These are phyloP conservation scores for Rubia tinctorum DNA, from an alignment of 305 asterid species.

Conservation along the genomic window DNA sequence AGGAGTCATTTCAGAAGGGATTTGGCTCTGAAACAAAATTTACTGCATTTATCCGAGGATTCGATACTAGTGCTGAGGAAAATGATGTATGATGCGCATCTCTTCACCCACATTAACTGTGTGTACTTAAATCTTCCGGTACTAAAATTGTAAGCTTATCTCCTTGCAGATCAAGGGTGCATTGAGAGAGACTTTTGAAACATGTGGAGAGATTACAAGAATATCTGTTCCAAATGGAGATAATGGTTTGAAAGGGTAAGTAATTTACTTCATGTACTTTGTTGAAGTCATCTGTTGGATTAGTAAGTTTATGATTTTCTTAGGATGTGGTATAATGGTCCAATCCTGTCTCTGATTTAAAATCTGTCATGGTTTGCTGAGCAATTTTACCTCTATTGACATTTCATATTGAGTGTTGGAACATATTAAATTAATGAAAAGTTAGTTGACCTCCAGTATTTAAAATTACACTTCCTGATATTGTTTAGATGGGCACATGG, in stretches of 20 bases:
- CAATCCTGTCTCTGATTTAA: too few species aligned
- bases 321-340: too few species aligned
- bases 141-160: background rate
- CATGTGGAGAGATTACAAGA: slow-evolving; percentile 73
- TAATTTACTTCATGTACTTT: slow-evolving; percentile 7
- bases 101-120: background rate
- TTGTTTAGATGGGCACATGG: too few species aligned
- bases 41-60: slow-evolving; percentile 64
- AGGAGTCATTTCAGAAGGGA: slow-evolving; percentile 48
- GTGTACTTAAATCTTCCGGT: background rate
- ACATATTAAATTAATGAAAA: too few species aligned
- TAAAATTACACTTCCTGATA: too few species aligned
- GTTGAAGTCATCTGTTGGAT: too few species aligned
- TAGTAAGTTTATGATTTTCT: too few species aligned
- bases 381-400: too few species aligned
- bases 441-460: too few species aligned
- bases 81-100: slow-evolving; percentile 41
- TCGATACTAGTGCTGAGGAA: slow-evolving; percentile 45
- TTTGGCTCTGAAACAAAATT: slow-evolving; percentile 33
- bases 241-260: slow-evolving; percentile 60
- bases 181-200: slow-evolving; percentile 60
- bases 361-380: background rate
- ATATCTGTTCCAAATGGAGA: slow-evolving; percentile 66
- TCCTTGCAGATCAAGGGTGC: slow-evolving; percentile 54
- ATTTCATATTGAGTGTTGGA: too few species aligned